phyloP scores from a whole-genome alignment of 2,329 filamentous ascomycete genomes.

The Pseudogymnoascus sp. region DNA sequence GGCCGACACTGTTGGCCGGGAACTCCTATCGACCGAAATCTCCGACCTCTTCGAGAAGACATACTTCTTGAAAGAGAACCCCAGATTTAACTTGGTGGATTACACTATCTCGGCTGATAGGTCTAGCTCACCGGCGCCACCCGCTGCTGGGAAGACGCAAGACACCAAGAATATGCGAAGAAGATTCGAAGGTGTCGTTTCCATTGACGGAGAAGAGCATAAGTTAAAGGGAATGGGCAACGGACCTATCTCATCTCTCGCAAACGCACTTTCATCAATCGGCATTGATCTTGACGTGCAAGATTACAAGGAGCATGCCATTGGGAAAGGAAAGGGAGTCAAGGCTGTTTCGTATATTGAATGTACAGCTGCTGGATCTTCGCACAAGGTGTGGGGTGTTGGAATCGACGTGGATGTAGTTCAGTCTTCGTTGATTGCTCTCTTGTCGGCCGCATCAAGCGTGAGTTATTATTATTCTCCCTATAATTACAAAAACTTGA shows the following conservation, averaged over 20 bases:
- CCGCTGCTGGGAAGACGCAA: conserved; percentile 60
- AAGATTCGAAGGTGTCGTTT: conserved; percentile 76
- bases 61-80: conserved; percentile 77
- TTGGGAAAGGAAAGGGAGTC: conserved; percentile 71
- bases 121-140: conserved; percentile 63
- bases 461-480: conserved; percentile 46
- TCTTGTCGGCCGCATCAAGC: conserved; percentile 77
- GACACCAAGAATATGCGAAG: conserved; percentile 73
- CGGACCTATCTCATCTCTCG: conserved; percentile 82
- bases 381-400: conserved; percentile 77
- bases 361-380: conserved; percentile 62
- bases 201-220: conserved; percentile 74
- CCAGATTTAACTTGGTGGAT: conserved; percentile 79
- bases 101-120: conserved; percentile 87
- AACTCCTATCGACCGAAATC: conserved; percentile 79
- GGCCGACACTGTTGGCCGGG: conserved; percentile 73
- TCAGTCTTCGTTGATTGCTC: conserved; percentile 77
- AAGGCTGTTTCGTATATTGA: conserved; percentile 96
- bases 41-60: conserved; percentile 79
- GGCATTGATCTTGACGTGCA: conserved; percentile 84
- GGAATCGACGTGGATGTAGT: conserved; percentile 90
- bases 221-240: conserved; percentile 74
- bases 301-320: conserved; percentile 94
- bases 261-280: conserved; percentile 68
- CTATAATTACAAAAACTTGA: conserved; percentile 14